A percentile compares a stretch with the other conserved stretches of the same genome.
Conservation (phyloP, 225 moss, liverwort and hornwort species). For the Physcomitrium patens region DNA sequence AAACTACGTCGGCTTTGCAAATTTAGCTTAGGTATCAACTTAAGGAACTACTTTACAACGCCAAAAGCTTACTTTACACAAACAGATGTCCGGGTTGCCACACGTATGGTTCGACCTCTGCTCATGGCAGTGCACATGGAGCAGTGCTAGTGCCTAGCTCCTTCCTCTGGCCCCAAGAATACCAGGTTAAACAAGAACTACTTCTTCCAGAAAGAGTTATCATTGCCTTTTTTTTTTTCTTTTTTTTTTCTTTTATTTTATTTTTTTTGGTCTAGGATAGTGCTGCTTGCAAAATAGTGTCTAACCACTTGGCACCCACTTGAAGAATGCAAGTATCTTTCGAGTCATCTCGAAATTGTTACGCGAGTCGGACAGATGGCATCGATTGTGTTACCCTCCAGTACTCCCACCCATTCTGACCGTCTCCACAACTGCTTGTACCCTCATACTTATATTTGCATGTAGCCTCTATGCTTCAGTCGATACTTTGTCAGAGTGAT, state of each 20-base stretch:
- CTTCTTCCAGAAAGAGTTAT: not conserved
- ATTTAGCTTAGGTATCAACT: not conserved
- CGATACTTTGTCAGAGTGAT: slow-evolving; percentile 51
- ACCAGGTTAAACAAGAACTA: too few species aligned
- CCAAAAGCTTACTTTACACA: not conserved
- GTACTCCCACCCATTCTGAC: slow-evolving; percentile 22
- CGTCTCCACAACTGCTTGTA: not conserved
- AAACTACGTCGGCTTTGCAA: not conserved
- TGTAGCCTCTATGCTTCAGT: slow-evolving; percentile 18
- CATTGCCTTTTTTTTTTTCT: not conserved
- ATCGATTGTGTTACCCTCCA: slow-evolving; percentile 7
- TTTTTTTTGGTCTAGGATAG: not conserved
- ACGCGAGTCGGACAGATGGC: slow-evolving; percentile 14
- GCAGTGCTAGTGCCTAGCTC: slow-evolving; percentile 20
- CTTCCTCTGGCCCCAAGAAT: not conserved
- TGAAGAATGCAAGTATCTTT: slow-evolving; percentile 12
- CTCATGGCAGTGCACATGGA: slow-evolving; percentile 35
- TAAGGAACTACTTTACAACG: not conserved
- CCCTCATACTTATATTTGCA: not conserved
- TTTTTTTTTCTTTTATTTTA: too few species aligned
- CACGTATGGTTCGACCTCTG: slow-evolving; percentile 4
- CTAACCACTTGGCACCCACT: not conserved
- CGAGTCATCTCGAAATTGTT: slow-evolving; percentile 15
- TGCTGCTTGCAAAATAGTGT: not conserved
- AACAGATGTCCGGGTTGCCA: slow-evolving; percentile 3